Percentiles rank a stretch among this genome's conserved stretches.
phyloP scores from a whole-genome alignment of 1,284 basidiomycete genomes.

The Exobasidium rhododendri region DNA sequence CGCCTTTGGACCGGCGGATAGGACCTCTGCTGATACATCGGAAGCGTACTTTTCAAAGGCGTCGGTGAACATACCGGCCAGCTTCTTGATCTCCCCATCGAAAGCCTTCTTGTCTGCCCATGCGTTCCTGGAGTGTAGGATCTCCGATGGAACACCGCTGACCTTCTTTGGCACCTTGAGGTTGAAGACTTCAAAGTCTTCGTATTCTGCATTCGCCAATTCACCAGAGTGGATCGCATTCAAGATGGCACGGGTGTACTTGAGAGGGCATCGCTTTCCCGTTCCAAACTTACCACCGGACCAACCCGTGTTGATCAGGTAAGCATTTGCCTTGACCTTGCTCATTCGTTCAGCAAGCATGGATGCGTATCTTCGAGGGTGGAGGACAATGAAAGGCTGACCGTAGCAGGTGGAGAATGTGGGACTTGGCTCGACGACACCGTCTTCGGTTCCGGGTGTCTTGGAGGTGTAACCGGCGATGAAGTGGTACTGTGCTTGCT shows the following conservation, averaged over 20 bases:
- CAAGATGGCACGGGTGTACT: conserved; percentile 85
- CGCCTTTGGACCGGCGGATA: conserved; percentile 39
- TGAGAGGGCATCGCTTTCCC: conserved; percentile 55
- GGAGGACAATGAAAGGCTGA: conserved; percentile 97
- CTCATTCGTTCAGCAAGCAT: conserved; percentile 97
- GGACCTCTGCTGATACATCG: conserved; percentile 47
- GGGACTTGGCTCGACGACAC: conserved; percentile 93
- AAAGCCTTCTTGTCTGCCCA: conserved; percentile 48
- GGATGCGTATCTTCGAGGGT: conserved; percentile 75
- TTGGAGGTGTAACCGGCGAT: conserved; percentile 69
- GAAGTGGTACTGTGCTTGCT: conserved; percentile 83
- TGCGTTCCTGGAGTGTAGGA: conserved; percentile 45
- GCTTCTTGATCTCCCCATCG: conserved; percentile 48
- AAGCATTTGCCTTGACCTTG: conserved; percentile 86
- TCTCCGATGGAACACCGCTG: conserved; percentile 36
- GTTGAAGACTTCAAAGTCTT: conserved; percentile 64
- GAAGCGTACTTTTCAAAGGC: conserved; percentile 51
- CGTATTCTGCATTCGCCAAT: conserved; percentile 79
- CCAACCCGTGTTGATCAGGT: conserved; percentile 99
- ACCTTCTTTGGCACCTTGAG: conserved; percentile 44
- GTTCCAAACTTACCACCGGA: conserved; percentile 87
- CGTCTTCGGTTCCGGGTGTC: conserved; percentile 96
- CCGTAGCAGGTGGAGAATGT: conserved; percentile 99
- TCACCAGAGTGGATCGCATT: conserved; percentile 94
- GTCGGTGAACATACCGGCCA: conserved; percentile 53